Conservation (phyloP, 208 protist genomes). For the Trypanosoma lewisi region DNA sequence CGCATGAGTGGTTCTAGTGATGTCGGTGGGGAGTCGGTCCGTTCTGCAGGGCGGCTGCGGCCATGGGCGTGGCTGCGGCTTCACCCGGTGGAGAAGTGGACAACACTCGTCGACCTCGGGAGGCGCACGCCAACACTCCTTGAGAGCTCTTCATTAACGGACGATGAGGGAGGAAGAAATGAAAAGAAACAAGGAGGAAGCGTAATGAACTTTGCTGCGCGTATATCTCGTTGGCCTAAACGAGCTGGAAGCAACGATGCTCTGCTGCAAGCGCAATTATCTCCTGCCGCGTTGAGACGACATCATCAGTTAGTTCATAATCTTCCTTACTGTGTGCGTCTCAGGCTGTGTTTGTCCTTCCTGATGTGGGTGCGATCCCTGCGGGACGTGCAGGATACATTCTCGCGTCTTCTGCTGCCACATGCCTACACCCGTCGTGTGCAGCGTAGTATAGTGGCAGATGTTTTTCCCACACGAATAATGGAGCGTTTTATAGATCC, state of each 20-base stretch:
- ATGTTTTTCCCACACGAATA: conserved; percentile 61
- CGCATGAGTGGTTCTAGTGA: background rate
- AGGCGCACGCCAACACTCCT: conserved; percentile 51
- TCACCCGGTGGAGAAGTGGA: conserved; percentile 76
- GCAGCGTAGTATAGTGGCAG: conserved; percentile 32
- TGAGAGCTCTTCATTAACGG: conserved; percentile 18
- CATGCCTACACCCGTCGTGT: conserved; percentile 43
- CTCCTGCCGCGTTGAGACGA: conserved; percentile 7
- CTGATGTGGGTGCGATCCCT: conserved; percentile 63
- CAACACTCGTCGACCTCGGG: conserved; percentile 59
- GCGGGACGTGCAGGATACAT: conserved; percentile 66
- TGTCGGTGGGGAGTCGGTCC: background rate
- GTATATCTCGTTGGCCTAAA: background rate
- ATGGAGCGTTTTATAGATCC: conserved; percentile 64
- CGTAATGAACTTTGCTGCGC: background rate
- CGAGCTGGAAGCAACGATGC: background rate
- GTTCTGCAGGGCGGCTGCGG: background rate
- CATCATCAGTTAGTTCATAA: conserved; percentile 35
- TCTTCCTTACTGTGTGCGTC: conserved; percentile 60
- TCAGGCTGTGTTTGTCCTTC: conserved; percentile 60
- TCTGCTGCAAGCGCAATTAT: conserved; percentile 29
- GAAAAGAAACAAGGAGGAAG: background rate
- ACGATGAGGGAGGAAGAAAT: background rate
- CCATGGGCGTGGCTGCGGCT: conserved; percentile 43
- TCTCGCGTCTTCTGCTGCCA: conserved; percentile 55